These are phyloP conservation scores for Proliferodiscus dingleyae DNA, from an alignment of 2,329 filamentous ascomycete genomes.

Conservation along the genomic window DNA sequence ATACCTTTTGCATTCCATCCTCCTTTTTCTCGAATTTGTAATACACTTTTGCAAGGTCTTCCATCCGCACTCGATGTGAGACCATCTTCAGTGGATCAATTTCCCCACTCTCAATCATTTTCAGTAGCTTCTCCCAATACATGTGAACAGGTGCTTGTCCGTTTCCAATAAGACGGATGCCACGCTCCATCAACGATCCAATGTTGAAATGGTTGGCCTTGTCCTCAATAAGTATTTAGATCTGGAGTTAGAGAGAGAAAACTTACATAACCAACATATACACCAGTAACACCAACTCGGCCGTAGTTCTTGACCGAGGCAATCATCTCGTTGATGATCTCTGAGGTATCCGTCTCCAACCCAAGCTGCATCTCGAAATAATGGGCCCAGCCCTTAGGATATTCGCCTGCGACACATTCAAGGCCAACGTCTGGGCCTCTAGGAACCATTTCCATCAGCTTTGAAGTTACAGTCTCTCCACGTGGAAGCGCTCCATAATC, in stretches of 20 bases:
- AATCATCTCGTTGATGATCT: slow-evolving; percentile 77
- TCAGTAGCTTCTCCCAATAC: slow-evolving; percentile 77
- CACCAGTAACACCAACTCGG: slow-evolving; percentile 71
- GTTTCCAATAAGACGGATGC: slow-evolving; percentile 70
- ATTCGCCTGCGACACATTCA: slow-evolving; percentile 61
- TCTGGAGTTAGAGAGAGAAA: not conserved
- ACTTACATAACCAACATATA: slow-evolving; percentile 56
- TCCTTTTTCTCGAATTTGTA: slow-evolving; percentile 55
- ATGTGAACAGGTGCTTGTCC: slow-evolving; percentile 70
- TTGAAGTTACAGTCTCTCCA: slow-evolving; percentile 64
- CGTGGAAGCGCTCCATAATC: slow-evolving; percentile 59
- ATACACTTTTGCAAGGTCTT: slow-evolving; percentile 67
- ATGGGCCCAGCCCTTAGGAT: slow-evolving; percentile 57
- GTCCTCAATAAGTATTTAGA: not conserved
- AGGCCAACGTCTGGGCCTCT: slow-evolving; percentile 71
- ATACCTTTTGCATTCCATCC: slow-evolving; percentile 79
- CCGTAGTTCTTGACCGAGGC: slow-evolving; percentile 68
- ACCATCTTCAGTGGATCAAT: slow-evolving; percentile 78
- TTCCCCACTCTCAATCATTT: slow-evolving; percentile 59
- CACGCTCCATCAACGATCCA: slow-evolving; percentile 75
- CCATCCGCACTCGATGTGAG: slow-evolving; percentile 69
- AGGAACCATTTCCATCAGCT: slow-evolving; percentile 68
- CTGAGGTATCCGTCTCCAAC: slow-evolving; percentile 78
- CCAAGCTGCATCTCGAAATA: slow-evolving; percentile 56
- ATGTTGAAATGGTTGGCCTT: slow-evolving; percentile 29